Evolutionary conservation across 78 protist genomes (phyloP).

Genomic region (Tieghemostelium lacteum): DNA sequence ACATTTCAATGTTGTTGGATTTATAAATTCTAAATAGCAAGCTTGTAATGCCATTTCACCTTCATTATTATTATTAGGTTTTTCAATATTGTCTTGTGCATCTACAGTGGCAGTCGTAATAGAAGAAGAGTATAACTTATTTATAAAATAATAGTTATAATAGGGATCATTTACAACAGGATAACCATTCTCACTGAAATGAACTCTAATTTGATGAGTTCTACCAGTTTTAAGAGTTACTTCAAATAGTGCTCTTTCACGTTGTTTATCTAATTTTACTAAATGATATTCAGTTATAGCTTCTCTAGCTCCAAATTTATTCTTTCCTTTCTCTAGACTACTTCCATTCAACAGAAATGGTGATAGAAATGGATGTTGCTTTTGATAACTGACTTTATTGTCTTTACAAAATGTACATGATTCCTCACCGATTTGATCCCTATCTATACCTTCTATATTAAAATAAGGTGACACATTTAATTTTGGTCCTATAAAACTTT

Average conservation of each 20-base stretch:
- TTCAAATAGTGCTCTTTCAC: constrained; percentile 21
- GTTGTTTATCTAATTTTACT: background rate
- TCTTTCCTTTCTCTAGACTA: constrained; percentile 7
- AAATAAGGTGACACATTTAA: background rate
- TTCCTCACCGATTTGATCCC: background rate
- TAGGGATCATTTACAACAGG: constrained; percentile 37
- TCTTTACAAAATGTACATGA: constrained; percentile 16
- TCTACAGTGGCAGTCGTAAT: background rate
- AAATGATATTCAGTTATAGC: constrained; percentile 12
- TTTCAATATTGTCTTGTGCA: background rate
- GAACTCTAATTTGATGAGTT: constrained; percentile 46
- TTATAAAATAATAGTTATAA: constrained; percentile 22
- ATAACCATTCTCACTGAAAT: constrained; percentile 27
- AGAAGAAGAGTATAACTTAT: too few relatives aligned
- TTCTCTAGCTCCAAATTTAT: constrained; percentile 11
- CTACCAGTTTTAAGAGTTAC: constrained; percentile 8
- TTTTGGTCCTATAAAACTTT: constrained; percentile 4
- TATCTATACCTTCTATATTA: background rate
- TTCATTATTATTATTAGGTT: background rate
- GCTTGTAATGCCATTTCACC: constrained; percentile 9
- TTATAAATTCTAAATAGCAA: constrained; percentile 4
- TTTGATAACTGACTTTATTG: background rate
- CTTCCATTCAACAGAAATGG: constrained; percentile 3
- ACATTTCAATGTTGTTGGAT: background rate
- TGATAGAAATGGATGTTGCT: constrained; percentile 35